Evolutionary conservation across 371 early-diverging fungal species (phyloP).

Genomic region (Mortierella sp.): DNA sequence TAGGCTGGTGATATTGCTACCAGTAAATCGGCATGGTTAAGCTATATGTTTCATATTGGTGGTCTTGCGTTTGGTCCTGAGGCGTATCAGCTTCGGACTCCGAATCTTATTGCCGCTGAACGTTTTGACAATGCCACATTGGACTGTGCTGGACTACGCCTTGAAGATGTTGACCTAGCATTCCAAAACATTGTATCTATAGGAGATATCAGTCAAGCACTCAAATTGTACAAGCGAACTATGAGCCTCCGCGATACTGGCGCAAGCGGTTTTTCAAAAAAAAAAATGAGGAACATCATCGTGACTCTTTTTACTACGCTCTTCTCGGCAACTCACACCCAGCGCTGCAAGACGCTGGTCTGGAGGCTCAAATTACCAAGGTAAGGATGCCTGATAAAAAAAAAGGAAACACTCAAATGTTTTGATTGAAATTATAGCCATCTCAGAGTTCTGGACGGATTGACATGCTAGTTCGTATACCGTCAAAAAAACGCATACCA

Average conservation of each 20-base stretch:
- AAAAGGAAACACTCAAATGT: neutral
- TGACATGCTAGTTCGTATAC: neutral
- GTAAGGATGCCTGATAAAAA: neutral
- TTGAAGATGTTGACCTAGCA: neutral
- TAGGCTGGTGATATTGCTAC: neutral
- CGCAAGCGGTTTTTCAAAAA: slow-evolving; percentile 64
- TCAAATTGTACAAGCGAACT: slow-evolving; percentile 63
- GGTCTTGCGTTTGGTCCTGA: neutral
- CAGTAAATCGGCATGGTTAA: neutral
- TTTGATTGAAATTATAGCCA: neutral
- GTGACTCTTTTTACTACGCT: slow-evolving; percentile 1
- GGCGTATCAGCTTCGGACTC: neutral
- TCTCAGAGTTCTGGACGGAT: neutral
- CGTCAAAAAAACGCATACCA: neutral
- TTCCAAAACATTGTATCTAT: neutral
- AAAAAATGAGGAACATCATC: neutral
- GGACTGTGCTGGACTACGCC: neutral
- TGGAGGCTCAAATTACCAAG: neutral
- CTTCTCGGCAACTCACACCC: neutral
- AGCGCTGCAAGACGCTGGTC: neutral
- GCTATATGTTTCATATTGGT: neutral
- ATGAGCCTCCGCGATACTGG: slow-evolving; percentile 67
- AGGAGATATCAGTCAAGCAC: neutral
- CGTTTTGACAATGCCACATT: neutral
- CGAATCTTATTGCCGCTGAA: neutral